Evolutionary conservation across 148 eudicot species (phyloP), one percentile per base, ranked within the genome.

Genomic region (Dysphania ambrosioides): DNA sequence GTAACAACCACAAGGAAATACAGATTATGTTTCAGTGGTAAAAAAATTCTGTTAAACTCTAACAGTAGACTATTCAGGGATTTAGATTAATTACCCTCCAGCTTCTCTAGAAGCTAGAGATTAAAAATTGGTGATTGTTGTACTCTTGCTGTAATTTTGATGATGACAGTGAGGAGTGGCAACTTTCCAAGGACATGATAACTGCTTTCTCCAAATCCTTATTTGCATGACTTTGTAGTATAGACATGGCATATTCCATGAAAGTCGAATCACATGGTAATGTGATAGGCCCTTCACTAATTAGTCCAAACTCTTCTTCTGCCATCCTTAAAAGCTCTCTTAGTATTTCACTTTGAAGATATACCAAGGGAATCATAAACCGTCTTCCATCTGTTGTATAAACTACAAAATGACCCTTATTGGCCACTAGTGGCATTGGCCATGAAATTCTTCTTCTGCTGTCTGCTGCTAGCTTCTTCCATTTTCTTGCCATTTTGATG

Each of bases 181-280:
- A 75, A 18, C 31, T 40, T n/a, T 31, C 29, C 1, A 75, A 66
- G 21, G 63, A 55, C 55, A 75, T 5, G 5, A 75, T 66, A 4
- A 66, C 8, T 27, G 78, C 78, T 8, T 56, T 66, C 49, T 66
- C 64, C 2, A 66, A 66, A 53, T 75, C 65, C 51, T 36, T 26
- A 44, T 61, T 66, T 29, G 27, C 36, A 29, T 74, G 69, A 69
- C 77, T 75, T 71, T 79, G 47, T 19, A 88, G 74, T 29, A 86
- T 53, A 70, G 81, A 79, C 10, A 86, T 21, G 21, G 72, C 74
- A 35, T 81, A 76, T 49, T 80, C 81, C 64, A 88, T 71, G 19
- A 72, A 81, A 34, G 57, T 44, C n/a, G 87, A 74, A 41, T 84
- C 86, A 58, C 87, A 85, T n/a, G 87, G 81, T 61, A 85, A 53